Base-by-base conservation (phyloP, 2,329 filamentous ascomycete species). In the Paraphoma sp. region DNA sequence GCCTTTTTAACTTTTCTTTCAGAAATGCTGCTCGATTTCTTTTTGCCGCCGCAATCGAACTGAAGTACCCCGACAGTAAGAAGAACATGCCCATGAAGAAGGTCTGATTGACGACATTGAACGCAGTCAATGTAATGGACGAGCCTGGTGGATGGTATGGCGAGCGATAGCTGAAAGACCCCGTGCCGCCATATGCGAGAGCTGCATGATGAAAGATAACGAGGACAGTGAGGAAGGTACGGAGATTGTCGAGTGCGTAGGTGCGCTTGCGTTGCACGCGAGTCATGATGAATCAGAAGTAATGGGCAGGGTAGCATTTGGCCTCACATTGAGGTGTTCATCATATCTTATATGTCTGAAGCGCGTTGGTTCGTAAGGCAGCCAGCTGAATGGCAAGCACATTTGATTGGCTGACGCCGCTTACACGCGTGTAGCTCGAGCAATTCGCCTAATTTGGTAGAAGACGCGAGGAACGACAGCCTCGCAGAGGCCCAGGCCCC, bases 71-170 rank as follows among this genome's bases (percentile, higher is more conserved):
- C 3, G 64, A 65, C 11, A 69, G 43, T 8, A 68, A 57, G 49
- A 67, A 68, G 43, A 67, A 69, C 3, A 47, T 17, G 3, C 54
- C 64, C 64, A 68, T 69, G 57, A 67, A 67, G 50, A 60, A 69
- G 12, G 57, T 62, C 14, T 67, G 64, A 46, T 65, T 65, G 4
- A 63, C n/a, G 36, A 54, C 40, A 30, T 65, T 62, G 57, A 68
- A 66, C 6, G 42, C 23, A 4, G 52, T 18, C 8, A 67, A 18
- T 6, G 51, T 10, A 4, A 59, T 6, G 14, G 59, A 62, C 12
- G 56, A 55, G 14, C 10, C 28, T 2, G 48, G 52, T 33, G 31
- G 2, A 18, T 48, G 44, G 33, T 30, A 23, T n/a, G 40, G 48
- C 4, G 61, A 62, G 10, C 14, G 36, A 47, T 63, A 65, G 18